Base-by-base conservation (phyloP, 768 basidiomycete species). In the Suillus sp. region DNA sequence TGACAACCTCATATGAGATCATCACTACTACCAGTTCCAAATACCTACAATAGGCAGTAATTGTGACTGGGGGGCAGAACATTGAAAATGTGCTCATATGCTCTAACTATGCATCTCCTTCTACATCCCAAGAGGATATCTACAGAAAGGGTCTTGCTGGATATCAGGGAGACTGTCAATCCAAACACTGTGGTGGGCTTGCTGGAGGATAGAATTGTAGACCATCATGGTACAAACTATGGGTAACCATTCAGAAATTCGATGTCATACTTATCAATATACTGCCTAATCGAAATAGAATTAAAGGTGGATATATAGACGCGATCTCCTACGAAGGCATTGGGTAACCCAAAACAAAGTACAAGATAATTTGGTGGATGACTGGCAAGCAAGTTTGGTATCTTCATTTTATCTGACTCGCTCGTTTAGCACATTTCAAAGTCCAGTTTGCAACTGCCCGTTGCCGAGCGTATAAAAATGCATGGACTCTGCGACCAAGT, bases 121-220 rank as follows among this genome's bases (percentile, higher is more conserved):
- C 80, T 60, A 87, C 86, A 4, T 80, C 86, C 0, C 59, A 87
- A 25, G 72, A 79, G 59, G 64, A 70, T 11, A 75, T 91, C 34
- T 89, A 85, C 65, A 86, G 85, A 3, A 65, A 50, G 3, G 84
- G 87, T 62, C 55, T 90, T 3, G 69, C 70, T 69, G 60, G 64
- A 59, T 13, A 70, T 88, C 18, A 85, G 83, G 68, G 67, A 64
- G 62, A 60, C 55, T 25, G 77, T 84, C 59, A 89, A 91, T 71
- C 88, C 88, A 0, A 58, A 74, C 10, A 79, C 84, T 67, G 79
- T 89, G 45, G 90, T 91, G 87, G 81, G 18, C 80, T 88, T 20
- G 79, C 88, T n/a, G 88, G 88, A 6, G 89, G 88, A 8, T 89
- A 81, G 72, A 87, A 73, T 74, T 85, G 50, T 32, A 32, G 18